Conservation (phyloP, 2,329 filamentous ascomycete genomes). For the Penicillium expansum region DNA sequence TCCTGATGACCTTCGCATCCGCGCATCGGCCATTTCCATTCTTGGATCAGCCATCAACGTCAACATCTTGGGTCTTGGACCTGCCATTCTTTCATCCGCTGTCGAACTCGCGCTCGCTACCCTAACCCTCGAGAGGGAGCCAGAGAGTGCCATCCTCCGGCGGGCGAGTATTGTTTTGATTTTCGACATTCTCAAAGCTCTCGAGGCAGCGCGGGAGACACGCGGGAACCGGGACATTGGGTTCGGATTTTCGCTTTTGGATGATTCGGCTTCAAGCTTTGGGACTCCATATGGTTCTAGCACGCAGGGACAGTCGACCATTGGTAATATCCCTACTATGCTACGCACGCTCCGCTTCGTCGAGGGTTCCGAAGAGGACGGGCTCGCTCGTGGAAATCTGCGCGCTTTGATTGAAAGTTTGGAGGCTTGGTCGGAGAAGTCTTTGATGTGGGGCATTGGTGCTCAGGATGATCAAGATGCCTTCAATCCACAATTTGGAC, state of each 20-base stretch:
- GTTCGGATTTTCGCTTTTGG: conserved; percentile 41
- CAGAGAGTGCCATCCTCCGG: conserved; percentile 42
- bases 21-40: conserved; percentile 46
- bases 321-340: conserved; percentile 42
- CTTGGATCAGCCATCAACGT: conserved; percentile 42
- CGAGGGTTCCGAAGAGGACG: conserved; percentile 39
- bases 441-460: conserved; percentile 40
- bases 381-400: conserved; percentile 41
- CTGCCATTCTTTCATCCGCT: conserved; percentile 34
- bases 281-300: neutral
- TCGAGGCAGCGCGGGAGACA: conserved; percentile 37
- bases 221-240: conserved; percentile 31
- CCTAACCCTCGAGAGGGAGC: conserved; percentile 35
- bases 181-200: conserved; percentile 41
- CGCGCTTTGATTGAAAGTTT: conserved; percentile 42
- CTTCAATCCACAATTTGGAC: conserved; percentile 28
- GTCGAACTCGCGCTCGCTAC: conserved; percentile 43
- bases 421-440: conserved; percentile 45
- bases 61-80: conserved; percentile 40
- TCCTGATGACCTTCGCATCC: conserved; percentile 44
- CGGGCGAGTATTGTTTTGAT: conserved; percentile 42
- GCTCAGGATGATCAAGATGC: conserved; percentile 15
- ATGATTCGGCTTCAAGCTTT: conserved; percentile 11
- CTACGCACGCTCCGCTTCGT: conserved; percentile 38
- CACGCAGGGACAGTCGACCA: conserved; percentile 20